phyloP scores from a whole-genome alignment of 2,329 filamentous ascomycete genomes.

The Fusarium redolens region DNA sequence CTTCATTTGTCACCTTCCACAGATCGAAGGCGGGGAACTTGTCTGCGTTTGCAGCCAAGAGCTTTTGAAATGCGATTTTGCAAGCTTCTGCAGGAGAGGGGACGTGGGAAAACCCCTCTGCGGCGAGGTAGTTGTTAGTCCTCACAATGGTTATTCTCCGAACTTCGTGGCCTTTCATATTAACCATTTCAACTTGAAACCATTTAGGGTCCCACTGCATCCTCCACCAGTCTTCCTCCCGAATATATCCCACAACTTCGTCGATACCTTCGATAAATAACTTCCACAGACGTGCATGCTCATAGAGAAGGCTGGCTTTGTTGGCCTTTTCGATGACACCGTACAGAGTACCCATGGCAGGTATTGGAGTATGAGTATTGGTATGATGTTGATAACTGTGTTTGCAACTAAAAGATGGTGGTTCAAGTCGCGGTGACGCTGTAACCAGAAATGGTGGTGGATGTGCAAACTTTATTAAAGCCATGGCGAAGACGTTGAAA shows the following conservation, averaged over 20 bases:
- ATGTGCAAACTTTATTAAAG: slow-evolving; percentile 27
- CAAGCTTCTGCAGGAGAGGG: slow-evolving; percentile 18
- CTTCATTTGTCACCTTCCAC: slow-evolving; percentile 6
- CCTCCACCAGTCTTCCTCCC: slow-evolving; percentile 12
- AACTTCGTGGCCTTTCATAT: neutral
- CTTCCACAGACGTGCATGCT: slow-evolving; percentile 19
- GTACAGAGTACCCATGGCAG: slow-evolving; percentile 26
- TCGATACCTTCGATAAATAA: slow-evolving; percentile 33
- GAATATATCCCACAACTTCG: slow-evolving; percentile 38
- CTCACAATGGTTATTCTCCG: slow-evolving; percentile 23
- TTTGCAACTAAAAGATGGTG: slow-evolving; percentile 7
- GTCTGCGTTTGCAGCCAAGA: slow-evolving; percentile 40
- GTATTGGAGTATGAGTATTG: neutral
- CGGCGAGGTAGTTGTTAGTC: neutral
- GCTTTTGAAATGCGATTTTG: neutral
- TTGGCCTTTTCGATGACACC: slow-evolving; percentile 34
- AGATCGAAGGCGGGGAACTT: slow-evolving; percentile 43
- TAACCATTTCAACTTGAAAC: slow-evolving; percentile 16
- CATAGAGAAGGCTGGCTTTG: slow-evolving; percentile 18
- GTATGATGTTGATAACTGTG: slow-evolving; percentile 2
- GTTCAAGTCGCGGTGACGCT: slow-evolving; percentile 10
- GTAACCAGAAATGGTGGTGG: slow-evolving; percentile 15
- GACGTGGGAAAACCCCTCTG: neutral
- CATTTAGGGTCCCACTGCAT: slow-evolving; percentile 29
- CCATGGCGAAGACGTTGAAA: slow-evolving; percentile 15